Base-by-base conservation (phyloP, 2,329 filamentous ascomycete species). In the Colletotrichum orchidophilum region DNA sequence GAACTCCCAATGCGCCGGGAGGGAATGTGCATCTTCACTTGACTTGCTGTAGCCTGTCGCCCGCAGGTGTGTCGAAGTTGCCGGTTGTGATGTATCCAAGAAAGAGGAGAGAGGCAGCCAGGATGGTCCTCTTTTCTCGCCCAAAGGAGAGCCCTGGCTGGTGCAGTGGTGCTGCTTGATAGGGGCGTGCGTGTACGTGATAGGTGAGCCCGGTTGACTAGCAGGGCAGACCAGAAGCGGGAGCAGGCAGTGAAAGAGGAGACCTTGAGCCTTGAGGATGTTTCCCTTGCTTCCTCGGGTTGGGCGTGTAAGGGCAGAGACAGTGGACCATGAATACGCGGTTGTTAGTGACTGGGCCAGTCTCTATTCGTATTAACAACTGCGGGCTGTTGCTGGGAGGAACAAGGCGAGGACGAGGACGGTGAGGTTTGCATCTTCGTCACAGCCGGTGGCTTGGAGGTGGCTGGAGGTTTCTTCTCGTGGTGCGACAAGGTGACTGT, bases 361-460 rank as follows among this genome's bases (percentile, higher is more conserved):
- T 49, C 67, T 42, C 55, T 33, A 52, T 68, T 58, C 58, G 57
- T 42, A 63, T 63, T 35, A 18, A 46, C 27, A 13, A 31, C 7
- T 35, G 60, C 21, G 29, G 27, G 24, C 31, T 50, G 61, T 57
- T 18, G 31, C 18, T 42, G 27, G 63, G 50, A 35, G 12, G 11
- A n/a, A 49, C 46, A 31, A 46, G 55, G 24, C 66, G 62, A 66
- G 29, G 58, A 68, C 58, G 64, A 59, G 53, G 50, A 58, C 21
- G 65, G 31, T 33, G 21, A 39, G 31, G n/a, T 53, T 54, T 53
- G 26, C 59, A 49, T 39, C 26, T 21, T 63, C 58, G 64, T 71
- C 53, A 69, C 58, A 18, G n/a, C 9, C 3, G 29, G 67, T 71
- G 68, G 68, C 68, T 68, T 71, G 68, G 68, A 63, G 61, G 18